Base-by-base conservation (phyloP, 768 basidiomycete species). In the Piloderma croceum region DNA sequence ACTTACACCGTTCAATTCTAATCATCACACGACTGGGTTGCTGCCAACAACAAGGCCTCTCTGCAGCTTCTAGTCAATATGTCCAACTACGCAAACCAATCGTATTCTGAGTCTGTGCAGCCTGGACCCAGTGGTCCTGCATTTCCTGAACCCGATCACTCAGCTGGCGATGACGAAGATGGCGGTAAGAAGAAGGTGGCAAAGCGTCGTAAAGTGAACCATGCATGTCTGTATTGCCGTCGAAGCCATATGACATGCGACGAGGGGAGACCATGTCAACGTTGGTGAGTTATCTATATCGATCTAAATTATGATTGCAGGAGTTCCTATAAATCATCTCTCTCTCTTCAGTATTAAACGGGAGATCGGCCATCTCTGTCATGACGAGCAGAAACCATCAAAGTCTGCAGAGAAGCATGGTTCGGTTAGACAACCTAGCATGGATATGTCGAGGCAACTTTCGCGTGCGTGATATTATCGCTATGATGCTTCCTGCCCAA, bases 181-280 rank as follows among this genome's bases (percentile, higher is more conserved):
- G 48, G 52, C 15, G 55, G 54, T 7, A 67, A 62, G 56, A 73
- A 68, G 60, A 68, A 68, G 43, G 47, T 53, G 20, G 54, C 77
- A 9, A 88, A 86, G 63, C 67, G 89, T 47, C 68, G 88, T 41
- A 92, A 92, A 60, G 88, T 90, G 43, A 90, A 90, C 60, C 90
- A 92, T 65, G 91, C 92, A 5, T 96, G 91, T 58, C 67, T 96
- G 31, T 96, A 93, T 61, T 96, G 91, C 64, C 74, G 90, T 57
- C 70, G 89, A 45, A 90, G 88, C 70, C 87, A 88, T 76, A 88
- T 90, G 87, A 88, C 85, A 6, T 90, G 88, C 66, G 88, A 90
- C 57, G 88, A 89, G 53, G 85, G 86, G 13, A 68, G 85, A 25
- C 92, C 92, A 12, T 96, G 93, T 60, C 86, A 91, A 53, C 79